A percentile compares a stretch with the other conserved stretches of the same genome.
These are phyloP conservation scores for Teratosphaeria nubilosa DNA, from an alignment of 2,329 filamentous ascomycete genomes.

Conservation along the genomic window DNA sequence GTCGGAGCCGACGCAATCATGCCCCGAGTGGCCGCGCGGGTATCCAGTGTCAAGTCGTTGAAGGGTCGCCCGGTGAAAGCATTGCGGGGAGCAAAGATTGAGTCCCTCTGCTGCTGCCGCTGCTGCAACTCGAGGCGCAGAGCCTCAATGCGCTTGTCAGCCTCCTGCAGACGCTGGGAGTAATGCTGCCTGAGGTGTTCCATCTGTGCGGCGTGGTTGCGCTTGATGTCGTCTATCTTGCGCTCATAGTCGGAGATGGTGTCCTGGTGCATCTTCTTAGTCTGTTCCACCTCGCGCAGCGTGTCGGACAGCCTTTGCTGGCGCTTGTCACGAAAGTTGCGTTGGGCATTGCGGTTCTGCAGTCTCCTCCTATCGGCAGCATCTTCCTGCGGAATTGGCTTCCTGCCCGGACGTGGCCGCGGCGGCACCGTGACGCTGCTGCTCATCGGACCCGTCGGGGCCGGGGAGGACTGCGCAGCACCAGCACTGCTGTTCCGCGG, in stretches of 20 bases:
- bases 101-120: not conserved
- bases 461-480: not conserved
- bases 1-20: constrained; percentile 2
- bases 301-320: constrained; percentile 66
- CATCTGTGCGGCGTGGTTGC: constrained; percentile 2
- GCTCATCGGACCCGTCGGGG: constrained; percentile 27
- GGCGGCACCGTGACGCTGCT: constrained; percentile 29
- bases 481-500: not conserved
- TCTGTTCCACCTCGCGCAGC: constrained; percentile 6
- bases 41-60: not conserved
- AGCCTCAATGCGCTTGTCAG: not conserved
- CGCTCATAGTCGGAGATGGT: constrained; percentile 4
- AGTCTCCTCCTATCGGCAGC: constrained; percentile 88
- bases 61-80: not conserved
- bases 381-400: constrained; percentile 68
- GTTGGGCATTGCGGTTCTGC: constrained; percentile 85
- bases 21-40: not conserved
- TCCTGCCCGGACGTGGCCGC: constrained; percentile 62
- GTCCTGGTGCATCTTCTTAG: constrained; percentile 6
- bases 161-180: not conserved
- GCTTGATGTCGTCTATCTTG: not conserved
- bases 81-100: not conserved
- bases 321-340: constrained; percentile 79
- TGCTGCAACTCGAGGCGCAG: not conserved
- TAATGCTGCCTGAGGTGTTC: constrained; percentile 1